A percentile compares a stretch with the other conserved stretches of the same genome.
Evolutionary conservation across 495 filamentous ascomycete genomes (phyloP).

Genomic region (Choiromyces venosus): DNA sequence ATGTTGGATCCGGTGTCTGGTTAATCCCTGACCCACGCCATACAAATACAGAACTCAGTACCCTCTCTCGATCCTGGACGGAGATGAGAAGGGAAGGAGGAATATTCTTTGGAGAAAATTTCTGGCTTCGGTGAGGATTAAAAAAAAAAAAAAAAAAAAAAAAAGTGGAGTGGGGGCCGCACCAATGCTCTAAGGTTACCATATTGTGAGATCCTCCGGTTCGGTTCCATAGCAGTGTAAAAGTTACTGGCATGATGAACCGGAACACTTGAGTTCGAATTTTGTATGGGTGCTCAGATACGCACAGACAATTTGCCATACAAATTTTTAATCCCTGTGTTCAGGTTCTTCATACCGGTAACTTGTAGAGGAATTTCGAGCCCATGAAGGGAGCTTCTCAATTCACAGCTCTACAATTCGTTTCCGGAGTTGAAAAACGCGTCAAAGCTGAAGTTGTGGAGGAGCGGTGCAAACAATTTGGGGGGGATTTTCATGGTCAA

Average conservation of each 20-base stretch:
- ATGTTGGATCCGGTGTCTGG: slow-evolving; percentile 26
- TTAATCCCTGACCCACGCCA: slow-evolving; percentile 24
- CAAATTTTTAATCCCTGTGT: too few relatives aligned
- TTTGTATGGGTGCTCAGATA: too few relatives aligned
- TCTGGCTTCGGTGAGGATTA: slow-evolving; percentile 26
- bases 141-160: neutral
- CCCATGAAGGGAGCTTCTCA: neutral
- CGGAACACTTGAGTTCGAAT: too few relatives aligned
- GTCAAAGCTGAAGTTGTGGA: slow-evolving; percentile 1
- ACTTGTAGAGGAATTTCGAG: neutral
- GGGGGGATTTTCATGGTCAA: neutral
- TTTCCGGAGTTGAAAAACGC: slow-evolving; percentile 1
- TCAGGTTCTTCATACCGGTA: too few relatives aligned
- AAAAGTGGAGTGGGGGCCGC: neutral
- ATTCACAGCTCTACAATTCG: neutral
- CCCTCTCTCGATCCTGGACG: slow-evolving; percentile 16
- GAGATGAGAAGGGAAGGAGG: slow-evolving; percentile 29
- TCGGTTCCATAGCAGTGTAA: neutral
- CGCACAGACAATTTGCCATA: too few relatives aligned
- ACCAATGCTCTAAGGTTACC: neutral
- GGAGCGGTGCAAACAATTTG: neutral
- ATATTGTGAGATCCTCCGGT: neutral
- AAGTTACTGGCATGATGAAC: too few relatives aligned
- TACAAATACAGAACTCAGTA: slow-evolving; percentile 13
- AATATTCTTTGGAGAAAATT: neutral